Evolutionary conservation across 495 filamentous ascomycete genomes (phyloP).

Genomic region (Friedmanniomyces simplex): DNA sequence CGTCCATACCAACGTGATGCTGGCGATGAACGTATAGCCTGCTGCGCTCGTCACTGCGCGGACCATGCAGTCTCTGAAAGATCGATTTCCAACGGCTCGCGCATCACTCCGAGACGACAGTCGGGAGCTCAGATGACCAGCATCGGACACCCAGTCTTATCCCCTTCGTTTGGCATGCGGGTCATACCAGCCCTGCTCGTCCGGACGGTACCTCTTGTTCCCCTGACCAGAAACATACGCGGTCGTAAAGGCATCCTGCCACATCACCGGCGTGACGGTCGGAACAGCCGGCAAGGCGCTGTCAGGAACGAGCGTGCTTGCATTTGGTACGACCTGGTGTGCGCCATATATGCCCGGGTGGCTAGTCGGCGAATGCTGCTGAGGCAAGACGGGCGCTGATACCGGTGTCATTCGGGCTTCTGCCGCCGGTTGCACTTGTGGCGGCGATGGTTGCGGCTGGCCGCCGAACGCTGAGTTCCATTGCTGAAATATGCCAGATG

Average conservation of each 20-base stretch:
- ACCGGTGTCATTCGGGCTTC: not conserved
- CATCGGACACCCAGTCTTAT: not conserved
- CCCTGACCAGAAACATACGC: conserved; percentile 21
- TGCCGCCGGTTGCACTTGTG: conserved; percentile 4
- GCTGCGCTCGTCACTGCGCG: too few species aligned
- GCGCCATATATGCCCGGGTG: not conserved
- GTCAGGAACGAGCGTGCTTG: conserved; percentile 30
- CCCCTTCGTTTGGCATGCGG: conserved; percentile 12
- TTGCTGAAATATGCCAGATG: conserved; percentile 87
- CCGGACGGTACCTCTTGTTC: conserved; percentile 12
- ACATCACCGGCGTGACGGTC: conserved; percentile 87
- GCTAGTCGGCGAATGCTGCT: conserved; percentile 1
- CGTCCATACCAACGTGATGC: too few species aligned
- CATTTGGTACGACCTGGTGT: conserved; percentile 17
- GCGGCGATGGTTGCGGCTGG: conserved; percentile 31
- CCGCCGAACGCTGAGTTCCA: conserved; percentile 83
- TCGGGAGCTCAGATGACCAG: too few species aligned
- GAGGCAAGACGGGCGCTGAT: conserved; percentile 1
- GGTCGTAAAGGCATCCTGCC: conserved; percentile 82
- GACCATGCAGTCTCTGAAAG: too few species aligned
- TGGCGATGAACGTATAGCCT: too few species aligned
- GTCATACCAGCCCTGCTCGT: conserved; percentile 3
- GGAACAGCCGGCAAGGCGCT: conserved; percentile 29
- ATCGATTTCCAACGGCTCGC: too few species aligned
- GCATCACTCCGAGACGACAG: too few species aligned